Evolutionary conservation across 495 filamentous ascomycete genomes (phyloP), one percentile per base, ranked within the genome.

Genomic region (Podospora pseudocomata): DNA sequence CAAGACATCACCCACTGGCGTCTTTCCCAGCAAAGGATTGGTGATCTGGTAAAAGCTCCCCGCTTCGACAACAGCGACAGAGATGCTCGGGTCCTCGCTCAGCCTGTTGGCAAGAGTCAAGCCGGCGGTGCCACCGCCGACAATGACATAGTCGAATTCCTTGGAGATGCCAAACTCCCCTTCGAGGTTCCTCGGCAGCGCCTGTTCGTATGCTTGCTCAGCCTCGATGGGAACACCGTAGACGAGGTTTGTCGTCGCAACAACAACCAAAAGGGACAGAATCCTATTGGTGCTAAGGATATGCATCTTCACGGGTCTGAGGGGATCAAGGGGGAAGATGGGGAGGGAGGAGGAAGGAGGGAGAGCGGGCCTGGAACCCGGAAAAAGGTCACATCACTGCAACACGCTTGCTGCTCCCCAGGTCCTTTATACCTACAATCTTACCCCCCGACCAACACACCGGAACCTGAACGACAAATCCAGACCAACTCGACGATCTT

Each of bases 61-160:
- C 1, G 82, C 80, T 67, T 86, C 84, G 27, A 86, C 60, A 20
- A 86, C 69, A 26, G 84, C 76, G 15, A 86, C 77, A 0, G 70
- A 69, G 5, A 72, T 67, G 34, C 73, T 71, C 2, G 71, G 69
- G 65, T 85, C 75, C 64, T 83, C 81, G 20, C 81, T 79, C 7
- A 85, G 79, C 18, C 82, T 78, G 49, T 76, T 75, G 30, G 84
- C 84, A 5, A 86, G 70, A 7, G 84, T 83, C 26, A 81, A 78
- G 53, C 83, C 84, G 15, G 80, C 78, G 44, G 81, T 80, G 4
- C 83, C 84, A 56, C 82, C 76, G 19, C 75, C 75, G 2, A 76
- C 70, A 30, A 77, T 74, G 28, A 77, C 60, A n/a, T 71, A 67
- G 61, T 77, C 73, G 15, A 70, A 73, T 18, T 30, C 60, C 7